phyloP scores from a whole-genome alignment of 164 flowering plant species.

The Akebia trifoliata region DNA sequence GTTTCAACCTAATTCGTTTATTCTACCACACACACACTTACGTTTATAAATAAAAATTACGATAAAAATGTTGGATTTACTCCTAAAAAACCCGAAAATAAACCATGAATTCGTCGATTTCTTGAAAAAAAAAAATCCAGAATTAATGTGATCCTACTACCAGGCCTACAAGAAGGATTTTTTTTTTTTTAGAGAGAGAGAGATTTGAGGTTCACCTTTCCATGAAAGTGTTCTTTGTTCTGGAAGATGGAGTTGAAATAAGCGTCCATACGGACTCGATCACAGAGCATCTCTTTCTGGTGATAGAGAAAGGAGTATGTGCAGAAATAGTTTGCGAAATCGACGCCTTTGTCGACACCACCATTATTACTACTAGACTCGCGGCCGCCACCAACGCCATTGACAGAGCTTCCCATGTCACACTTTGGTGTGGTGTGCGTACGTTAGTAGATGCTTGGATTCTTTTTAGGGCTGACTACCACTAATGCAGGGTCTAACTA shows the following conservation, averaged over 20 bases:
- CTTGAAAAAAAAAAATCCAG: too few relatives aligned
- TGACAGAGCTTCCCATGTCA: constrained; percentile 40
- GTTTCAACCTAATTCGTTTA: constrained; percentile 6
- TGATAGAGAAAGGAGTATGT: constrained; percentile 89
- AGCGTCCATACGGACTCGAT: constrained; percentile 95
- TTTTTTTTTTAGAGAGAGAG: not conserved
- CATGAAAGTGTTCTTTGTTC: constrained; percentile 72
- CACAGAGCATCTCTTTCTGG: constrained; percentile 98
- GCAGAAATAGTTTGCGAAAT: constrained; percentile 95
- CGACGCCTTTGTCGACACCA: constrained; percentile 81
- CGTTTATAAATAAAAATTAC: too few relatives aligned
- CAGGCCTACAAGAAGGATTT: not conserved
- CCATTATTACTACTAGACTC: constrained; percentile 15
- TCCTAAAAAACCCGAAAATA: not conserved
- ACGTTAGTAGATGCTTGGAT: too few relatives aligned
- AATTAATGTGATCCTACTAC: not conserved
- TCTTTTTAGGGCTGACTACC: too few relatives aligned
- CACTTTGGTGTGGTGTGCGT: too few relatives aligned
- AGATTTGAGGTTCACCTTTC: constrained; percentile 47
- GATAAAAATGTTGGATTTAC: too few relatives aligned
- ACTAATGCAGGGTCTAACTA: too few relatives aligned
- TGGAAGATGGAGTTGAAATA: constrained; percentile 71
- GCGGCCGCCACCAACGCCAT: constrained; percentile 33
- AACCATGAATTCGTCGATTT: too few relatives aligned
- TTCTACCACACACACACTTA: too few relatives aligned